These are phyloP conservation scores for Pichia phayaonensis DNA, from an alignment of 805 yeast species.

Conservation along the genomic window DNA sequence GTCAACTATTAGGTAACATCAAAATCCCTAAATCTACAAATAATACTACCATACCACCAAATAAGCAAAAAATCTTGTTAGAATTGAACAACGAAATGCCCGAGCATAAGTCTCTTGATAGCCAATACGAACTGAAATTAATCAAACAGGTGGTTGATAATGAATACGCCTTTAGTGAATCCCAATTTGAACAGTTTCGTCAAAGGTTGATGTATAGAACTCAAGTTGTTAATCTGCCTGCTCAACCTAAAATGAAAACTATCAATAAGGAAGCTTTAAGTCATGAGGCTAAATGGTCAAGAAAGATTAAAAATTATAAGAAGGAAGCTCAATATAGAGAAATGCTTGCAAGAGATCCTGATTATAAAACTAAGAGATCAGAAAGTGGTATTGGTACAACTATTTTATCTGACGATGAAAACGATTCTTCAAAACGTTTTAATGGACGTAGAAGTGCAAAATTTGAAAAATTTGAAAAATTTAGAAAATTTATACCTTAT, in stretches of 20 bases:
- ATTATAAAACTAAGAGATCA: slow-evolving; percentile 6
- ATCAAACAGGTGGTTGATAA: slow-evolving; percentile 76
- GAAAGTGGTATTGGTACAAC: slow-evolving; percentile 28
- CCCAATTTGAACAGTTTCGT: slow-evolving; percentile 59
- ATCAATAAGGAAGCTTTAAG: slow-evolving; percentile 30
- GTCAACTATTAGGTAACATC: slow-evolving; percentile 74
- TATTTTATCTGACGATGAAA: slow-evolving; percentile 2
- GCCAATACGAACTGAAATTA: slow-evolving; percentile 72
- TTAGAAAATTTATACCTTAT: slow-evolving; percentile 55
- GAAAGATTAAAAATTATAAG: slow-evolving; percentile 18
- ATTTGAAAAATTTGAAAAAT: slow-evolving; percentile 11
- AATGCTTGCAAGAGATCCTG: slow-evolving; percentile 15
- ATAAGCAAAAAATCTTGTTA: slow-evolving; percentile 40
- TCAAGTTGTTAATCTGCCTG: slow-evolving; percentile 45
- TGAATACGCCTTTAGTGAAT: slow-evolving; percentile 82
- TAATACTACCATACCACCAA: background rate
- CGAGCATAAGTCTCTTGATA: slow-evolving; percentile 59
- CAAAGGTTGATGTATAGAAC: slow-evolving; percentile 40
- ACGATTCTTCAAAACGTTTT: slow-evolving; percentile 6
- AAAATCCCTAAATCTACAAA: slow-evolving; percentile 47
- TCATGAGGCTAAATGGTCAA: slow-evolving; percentile 28
- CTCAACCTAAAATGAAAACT: slow-evolving; percentile 40
- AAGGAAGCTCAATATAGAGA: slow-evolving; percentile 13
- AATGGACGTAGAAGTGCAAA: slow-evolving; percentile 5
- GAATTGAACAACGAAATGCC: slow-evolving; percentile 43